A percentile compares a stretch with the other conserved stretches of the same genome.
Conservation (phyloP, 2,329 filamentous ascomycete genomes). For the Pseudogymnoascus sp. region DNA sequence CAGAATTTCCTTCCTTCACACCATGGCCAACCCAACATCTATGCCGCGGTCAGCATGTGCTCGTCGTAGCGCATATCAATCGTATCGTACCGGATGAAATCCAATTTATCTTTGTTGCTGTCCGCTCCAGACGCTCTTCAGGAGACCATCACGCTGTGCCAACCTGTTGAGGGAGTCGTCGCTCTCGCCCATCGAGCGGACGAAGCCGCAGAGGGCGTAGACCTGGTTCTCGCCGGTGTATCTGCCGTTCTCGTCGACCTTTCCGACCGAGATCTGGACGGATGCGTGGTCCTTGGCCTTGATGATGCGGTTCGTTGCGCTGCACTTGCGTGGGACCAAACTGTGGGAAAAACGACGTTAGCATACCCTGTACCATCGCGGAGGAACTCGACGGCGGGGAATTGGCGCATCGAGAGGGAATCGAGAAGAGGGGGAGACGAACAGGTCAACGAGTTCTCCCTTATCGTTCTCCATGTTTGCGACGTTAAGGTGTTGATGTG, state of each 20-base stretch:
- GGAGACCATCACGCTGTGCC: constrained; percentile 87
- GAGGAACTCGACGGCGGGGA: constrained; percentile 12
- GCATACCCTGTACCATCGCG: constrained; percentile 10
- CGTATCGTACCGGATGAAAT: constrained; percentile 24
- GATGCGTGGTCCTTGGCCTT: constrained; percentile 99
- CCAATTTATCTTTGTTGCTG: constrained; percentile 29
- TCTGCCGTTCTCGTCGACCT: constrained; percentile 98
- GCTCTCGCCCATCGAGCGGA: constrained; percentile 94
- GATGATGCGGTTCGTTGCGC: constrained; percentile 99
- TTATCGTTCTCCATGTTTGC: constrained; percentile 99
- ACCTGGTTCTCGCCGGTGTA: constrained; percentile 92
- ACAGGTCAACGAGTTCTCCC: constrained; percentile 99
- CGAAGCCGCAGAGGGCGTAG: constrained; percentile 96
- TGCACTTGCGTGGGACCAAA: constrained; percentile 99
- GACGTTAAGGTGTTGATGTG: constrained; percentile 31
- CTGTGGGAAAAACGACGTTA: constrained; percentile 39
- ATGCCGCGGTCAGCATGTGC: constrained; percentile 5
- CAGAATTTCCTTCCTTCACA: constrained; percentile 10
- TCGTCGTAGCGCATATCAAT: background rate
- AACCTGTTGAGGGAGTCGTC: constrained; percentile 96
- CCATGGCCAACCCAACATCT: constrained; percentile 8
- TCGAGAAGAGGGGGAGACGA: constrained; percentile 36
- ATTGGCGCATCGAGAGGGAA: constrained; percentile 3
- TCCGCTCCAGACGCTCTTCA: constrained; percentile 93
- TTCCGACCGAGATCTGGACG: constrained; percentile 93